Evolutionary conservation across 78 protist species (phyloP).

Genomic region (Fonticula alba): DNA sequence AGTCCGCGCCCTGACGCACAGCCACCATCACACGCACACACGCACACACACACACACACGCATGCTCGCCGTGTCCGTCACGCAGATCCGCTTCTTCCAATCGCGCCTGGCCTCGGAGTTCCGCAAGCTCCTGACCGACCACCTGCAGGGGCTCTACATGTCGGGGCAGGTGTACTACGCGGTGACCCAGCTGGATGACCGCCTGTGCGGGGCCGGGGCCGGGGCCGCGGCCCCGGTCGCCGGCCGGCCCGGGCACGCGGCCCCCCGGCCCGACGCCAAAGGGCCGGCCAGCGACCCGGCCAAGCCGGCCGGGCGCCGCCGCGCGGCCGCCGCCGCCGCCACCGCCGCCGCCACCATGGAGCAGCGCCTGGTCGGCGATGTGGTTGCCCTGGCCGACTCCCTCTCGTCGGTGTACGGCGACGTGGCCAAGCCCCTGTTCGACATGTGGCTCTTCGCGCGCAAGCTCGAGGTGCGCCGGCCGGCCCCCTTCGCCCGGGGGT

Average conservation of each 20-base stretch:
- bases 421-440: conserved; percentile 20
- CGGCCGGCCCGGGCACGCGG: no score
- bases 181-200: conserved; percentile 14
- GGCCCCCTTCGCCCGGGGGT: neutral
- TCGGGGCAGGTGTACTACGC: conserved; percentile 1
- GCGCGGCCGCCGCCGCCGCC: neutral
- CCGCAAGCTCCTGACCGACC: conserved; percentile 17
- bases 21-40: no score
- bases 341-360: neutral
- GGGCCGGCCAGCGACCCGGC: no score
- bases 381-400: neutral
- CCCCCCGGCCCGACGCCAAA: no score
- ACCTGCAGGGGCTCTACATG: conserved; percentile 4
- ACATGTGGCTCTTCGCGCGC: conserved; percentile 10
- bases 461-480: neutral
- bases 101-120: conserved; percentile 15
- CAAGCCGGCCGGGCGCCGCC: neutral
- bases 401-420: conserved; percentile 18
- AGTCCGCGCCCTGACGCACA: no score
- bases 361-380: no score
- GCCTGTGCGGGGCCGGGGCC: no score
- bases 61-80: no score
- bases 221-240: no score
- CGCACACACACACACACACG: no score
- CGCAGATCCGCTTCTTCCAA: conserved; percentile 13